Evolutionary conservation across 345 rosid species (phyloP).

Genomic region (Salix arbutifolia): DNA sequence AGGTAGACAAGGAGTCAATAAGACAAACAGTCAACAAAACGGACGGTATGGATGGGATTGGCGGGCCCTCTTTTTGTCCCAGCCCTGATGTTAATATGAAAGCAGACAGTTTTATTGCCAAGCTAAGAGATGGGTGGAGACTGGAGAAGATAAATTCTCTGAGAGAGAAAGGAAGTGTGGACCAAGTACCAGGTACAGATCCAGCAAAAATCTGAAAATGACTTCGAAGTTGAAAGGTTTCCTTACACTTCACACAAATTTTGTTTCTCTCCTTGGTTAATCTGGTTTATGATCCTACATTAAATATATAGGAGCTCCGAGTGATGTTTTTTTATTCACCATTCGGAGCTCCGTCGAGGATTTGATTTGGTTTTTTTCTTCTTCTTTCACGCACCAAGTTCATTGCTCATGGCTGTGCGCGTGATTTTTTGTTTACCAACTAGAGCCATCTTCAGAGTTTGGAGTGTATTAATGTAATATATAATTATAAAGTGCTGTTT

Average conservation of each 20-base stretch:
- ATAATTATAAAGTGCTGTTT: too few relatives aligned
- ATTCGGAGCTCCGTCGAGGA: not conserved
- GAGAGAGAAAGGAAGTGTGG: conserved; percentile 40
- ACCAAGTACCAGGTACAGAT: conserved; percentile 12
- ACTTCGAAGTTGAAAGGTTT: too few relatives aligned
- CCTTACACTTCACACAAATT: not conserved
- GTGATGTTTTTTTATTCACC: conserved; percentile 9
- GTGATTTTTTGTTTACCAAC: not conserved
- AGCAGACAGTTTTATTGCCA: conserved; percentile 83
- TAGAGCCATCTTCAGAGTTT: conserved; percentile 1
- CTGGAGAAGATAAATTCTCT: conserved; percentile 71
- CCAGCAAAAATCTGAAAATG: not conserved
- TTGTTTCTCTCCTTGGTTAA: not conserved
- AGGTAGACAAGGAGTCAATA: conserved; percentile 21
- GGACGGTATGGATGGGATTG: conserved; percentile 23
- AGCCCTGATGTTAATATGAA: conserved; percentile 81
- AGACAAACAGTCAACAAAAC: conserved; percentile 18
- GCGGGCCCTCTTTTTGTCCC: conserved; percentile 46
- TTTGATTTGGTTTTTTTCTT: not conserved
- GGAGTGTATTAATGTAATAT: not conserved
- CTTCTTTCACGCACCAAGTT: not conserved
- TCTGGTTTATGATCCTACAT: not conserved
- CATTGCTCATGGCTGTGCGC: not conserved
- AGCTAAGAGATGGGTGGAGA: conserved; percentile 69
- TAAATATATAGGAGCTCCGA: not conserved